phyloP scores from a whole-genome alignment of 1,284 basidiomycete genomes.

The Fomitopsis schrenkii region DNA sequence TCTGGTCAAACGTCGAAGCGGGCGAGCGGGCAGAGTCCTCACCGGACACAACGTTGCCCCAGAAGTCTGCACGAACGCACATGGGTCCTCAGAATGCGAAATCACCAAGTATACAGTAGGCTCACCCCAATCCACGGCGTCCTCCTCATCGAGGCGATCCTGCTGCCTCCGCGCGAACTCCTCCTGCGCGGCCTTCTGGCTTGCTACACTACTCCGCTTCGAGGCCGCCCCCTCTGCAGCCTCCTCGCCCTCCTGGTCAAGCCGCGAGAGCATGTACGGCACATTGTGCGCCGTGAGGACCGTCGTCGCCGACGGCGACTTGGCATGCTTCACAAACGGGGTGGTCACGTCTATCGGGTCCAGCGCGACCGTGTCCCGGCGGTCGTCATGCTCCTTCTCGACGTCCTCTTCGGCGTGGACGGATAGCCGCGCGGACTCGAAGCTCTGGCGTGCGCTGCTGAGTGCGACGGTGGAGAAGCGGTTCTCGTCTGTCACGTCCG shows the following conservation, averaged over 20 bases:
- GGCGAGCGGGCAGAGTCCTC: slow-evolving; percentile 13
- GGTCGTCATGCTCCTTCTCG: slow-evolving; percentile 17
- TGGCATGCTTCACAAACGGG: slow-evolving; percentile 42
- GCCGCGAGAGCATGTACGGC: slow-evolving; percentile 46
- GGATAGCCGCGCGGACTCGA: slow-evolving; percentile 19
- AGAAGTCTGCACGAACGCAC: slow-evolving; percentile 66
- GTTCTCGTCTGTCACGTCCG: slow-evolving; percentile 61
- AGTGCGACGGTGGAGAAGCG: slow-evolving; percentile 54
- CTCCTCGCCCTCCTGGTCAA: slow-evolving; percentile 42
- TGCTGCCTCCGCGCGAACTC: slow-evolving; percentile 62
- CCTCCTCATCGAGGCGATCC: slow-evolving; percentile 30
- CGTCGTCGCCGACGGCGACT: slow-evolving; percentile 59
- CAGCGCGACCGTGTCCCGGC: slow-evolving; percentile 14
- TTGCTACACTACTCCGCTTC: slow-evolving; percentile 50
- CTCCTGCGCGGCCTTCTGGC: slow-evolving; percentile 64
- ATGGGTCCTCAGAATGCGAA: not conserved
- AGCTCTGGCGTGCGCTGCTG: slow-evolving; percentile 32
- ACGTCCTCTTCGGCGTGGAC: slow-evolving; percentile 9
- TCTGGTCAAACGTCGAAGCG: not conserved
- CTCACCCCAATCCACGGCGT: slow-evolving; percentile 73
- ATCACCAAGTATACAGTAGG: slow-evolving; percentile 13
- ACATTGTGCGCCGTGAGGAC: slow-evolving; percentile 48
- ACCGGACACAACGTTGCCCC: slow-evolving; percentile 93
- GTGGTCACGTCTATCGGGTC: slow-evolving; percentile 9
- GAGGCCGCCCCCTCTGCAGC: slow-evolving; percentile 26